Evolutionary conservation across 179 eudicot genomes (phyloP).

Genomic region (Sideroxylon spinosum): DNA sequence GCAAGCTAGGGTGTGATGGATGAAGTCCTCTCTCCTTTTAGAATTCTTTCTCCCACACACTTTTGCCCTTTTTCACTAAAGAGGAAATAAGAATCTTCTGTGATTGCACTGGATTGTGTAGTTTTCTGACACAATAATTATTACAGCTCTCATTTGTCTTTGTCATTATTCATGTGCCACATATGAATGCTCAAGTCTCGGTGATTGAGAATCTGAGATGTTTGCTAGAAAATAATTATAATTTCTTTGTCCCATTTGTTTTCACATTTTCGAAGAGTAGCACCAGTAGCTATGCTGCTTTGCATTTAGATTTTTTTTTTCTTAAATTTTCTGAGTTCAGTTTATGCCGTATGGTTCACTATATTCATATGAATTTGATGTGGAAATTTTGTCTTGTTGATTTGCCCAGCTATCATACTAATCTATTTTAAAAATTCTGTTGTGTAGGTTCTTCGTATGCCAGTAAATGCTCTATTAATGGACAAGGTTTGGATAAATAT

Average conservation of each 20-base stretch:
- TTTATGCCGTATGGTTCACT: neutral
- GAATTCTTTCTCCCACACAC: too few species aligned
- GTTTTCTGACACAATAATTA: neutral
- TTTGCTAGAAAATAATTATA: neutral
- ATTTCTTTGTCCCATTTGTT: neutral
- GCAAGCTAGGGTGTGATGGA: too few species aligned
- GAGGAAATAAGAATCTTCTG: neutral
- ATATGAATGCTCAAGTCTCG: neutral
- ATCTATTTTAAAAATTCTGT: neutral
- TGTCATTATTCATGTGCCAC: neutral
- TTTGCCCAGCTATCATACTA: neutral
- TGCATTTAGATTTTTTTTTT: slow-evolving; percentile 6
- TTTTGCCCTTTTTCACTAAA: too few species aligned
- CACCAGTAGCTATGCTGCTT: slow-evolving; percentile 8
- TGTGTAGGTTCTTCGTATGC: slow-evolving; percentile 84
- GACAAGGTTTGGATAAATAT: slow-evolving; percentile 54
- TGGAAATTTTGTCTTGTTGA: slow-evolving; percentile 4
- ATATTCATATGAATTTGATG: slow-evolving; percentile 1
- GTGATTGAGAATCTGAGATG: neutral
- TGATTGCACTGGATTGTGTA: neutral
- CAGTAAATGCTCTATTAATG: slow-evolving; percentile 49
- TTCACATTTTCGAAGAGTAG: neutral
- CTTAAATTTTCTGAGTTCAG: neutral
- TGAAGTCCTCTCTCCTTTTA: too few species aligned
- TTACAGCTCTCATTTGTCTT: neutral